Evolutionary conservation across 768 basidiomycete species (phyloP).

Genomic region (Lactarius sp.): DNA sequence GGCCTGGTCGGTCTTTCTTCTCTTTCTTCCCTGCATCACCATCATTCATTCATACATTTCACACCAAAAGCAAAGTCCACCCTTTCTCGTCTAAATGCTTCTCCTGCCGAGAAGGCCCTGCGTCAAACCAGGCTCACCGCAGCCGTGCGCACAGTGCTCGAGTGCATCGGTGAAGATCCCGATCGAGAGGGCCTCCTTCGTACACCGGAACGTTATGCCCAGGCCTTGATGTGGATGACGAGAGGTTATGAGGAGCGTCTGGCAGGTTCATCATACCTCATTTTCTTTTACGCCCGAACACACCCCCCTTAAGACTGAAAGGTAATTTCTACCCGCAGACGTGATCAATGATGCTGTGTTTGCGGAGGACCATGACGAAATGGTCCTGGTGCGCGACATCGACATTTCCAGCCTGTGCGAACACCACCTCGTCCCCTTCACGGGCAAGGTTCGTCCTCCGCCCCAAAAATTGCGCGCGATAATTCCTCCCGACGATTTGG

Average conservation of each 20-base stretch:
- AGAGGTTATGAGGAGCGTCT: slow-evolving; percentile 95
- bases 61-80: slow-evolving; percentile 76
- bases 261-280: slow-evolving; percentile 48
- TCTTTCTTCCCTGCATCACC: slow-evolving; percentile 10
- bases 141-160: slow-evolving; percentile 88
- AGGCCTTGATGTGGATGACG: slow-evolving; percentile 99
- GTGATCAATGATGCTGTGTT: slow-evolving; percentile 99
- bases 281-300: slow-evolving; percentile 10
- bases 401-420: slow-evolving; percentile 97
- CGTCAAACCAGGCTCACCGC: slow-evolving; percentile 73
- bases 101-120: slow-evolving; percentile 61
- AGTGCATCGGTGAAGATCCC: slow-evolving; percentile 98
- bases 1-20: slow-evolving; percentile 64
- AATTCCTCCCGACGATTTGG: slow-evolving; percentile 18
- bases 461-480: not conserved
- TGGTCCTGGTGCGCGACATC: slow-evolving; percentile 97
- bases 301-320: slow-evolving; percentile 7
- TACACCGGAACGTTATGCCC: slow-evolving; percentile 94
- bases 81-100: slow-evolving; percentile 74
- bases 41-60: slow-evolving; percentile 5
- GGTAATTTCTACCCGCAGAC: slow-evolving; percentile 44
- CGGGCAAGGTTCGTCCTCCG: slow-evolving; percentile 71
- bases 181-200: slow-evolving; percentile 86
- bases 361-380: slow-evolving; percentile 98
- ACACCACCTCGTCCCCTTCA: slow-evolving; percentile 97